Evolutionary conservation across 805 yeast species (phyloP), one percentile per base, ranked within the genome.

Genomic region (Zygosaccharomyces bailii): DNA sequence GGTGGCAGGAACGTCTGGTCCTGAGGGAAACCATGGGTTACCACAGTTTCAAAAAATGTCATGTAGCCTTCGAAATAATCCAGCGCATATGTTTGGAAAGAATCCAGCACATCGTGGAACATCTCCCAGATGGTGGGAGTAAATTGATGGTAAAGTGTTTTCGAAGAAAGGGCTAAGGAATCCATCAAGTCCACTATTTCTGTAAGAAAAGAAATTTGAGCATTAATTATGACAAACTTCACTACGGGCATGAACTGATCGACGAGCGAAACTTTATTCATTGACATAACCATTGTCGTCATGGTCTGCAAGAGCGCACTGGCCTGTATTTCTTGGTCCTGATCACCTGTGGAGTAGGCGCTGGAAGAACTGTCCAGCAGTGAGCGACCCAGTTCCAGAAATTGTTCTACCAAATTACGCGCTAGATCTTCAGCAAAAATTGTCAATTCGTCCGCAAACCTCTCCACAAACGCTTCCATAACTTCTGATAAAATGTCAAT

Each of bases 381-480:
- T 21, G 84, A 85, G 32, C 69, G 68, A 3, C 84, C 80, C 33
- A 80, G 54, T 40, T 67, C 71, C 34, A 80, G 52, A 53, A 84
- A 84, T 56, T 85, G 89, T 14, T 75, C 75, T 4, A 76, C 79
- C 49, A 86, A 68, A 48, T 78, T 80, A 4, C 67, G 60, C 3
- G 82, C 82, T 43, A 85, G 65, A 48, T 84, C 83, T 18, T 73
- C 67, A 5, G 95, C 91, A 67, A 86, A 91, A 14, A 98, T 97
- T 39, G 89, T 87, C 50, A 93, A 72, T 65, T 91, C 95, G 45
- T 79, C 84, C 1, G 96, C 76, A 65, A 86, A 95, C 48, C 78
- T 75, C 58, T 89, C 96, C 25, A 93, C 96, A 61, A 93, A 87
- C 45, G 88, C 89, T 68, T 93, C 98, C 82, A 93, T 88, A n/a